Base-by-base conservation (phyloP, 371 early-diverging fungal species). In the Apophysomyces elegans region DNA sequence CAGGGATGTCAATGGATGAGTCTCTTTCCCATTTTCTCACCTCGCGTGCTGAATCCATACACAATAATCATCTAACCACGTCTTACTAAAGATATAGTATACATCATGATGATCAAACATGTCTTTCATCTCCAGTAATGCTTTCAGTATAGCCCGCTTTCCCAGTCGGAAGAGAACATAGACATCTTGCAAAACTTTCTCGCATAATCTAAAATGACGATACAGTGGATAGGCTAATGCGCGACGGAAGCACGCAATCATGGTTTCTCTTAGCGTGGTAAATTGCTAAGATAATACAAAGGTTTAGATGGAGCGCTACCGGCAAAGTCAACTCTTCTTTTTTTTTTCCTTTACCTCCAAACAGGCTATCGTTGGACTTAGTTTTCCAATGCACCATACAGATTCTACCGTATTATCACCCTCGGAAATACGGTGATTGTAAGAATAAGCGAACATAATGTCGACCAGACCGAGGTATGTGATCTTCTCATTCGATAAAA, bases 41-140 rank as follows among this genome's bases (percentile, higher is more conserved):
- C 73, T 84, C 54, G 91, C 73, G 41, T 84, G 86, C 68, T 96
- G 96, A n/a, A 95, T 80, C 99, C 99, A 97, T n/a, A 93, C 85
- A 75, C 96, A 95, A 71, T 97, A 98, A 71, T 98, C 98, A 71
- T 95, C 95, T n/a, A 97, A 57, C 72, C 81, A 94, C 7, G 96
- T 77, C 74, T 95, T 90, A 73, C 91, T 88, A 64, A 96, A 91
- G 5, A 95, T 76, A 67, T 95, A 96, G 69, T 91, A 91, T 0
- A 89, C 76, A 64, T 97, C 97, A 66, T 97, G 93, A 66, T 89
- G 88, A 62, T 93, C 93, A 72, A 97, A 85, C 36, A 94, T 57
- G 12, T 86, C 76, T 70, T 95, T 93, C 70, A 93, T 68, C 5
- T 88, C 88, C 68, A 98, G 70, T 36, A 98, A 68, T 0, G 83